Evolutionary conservation across 148 eudicot species (phyloP).

Genomic region (Diospyros kaki): DNA sequence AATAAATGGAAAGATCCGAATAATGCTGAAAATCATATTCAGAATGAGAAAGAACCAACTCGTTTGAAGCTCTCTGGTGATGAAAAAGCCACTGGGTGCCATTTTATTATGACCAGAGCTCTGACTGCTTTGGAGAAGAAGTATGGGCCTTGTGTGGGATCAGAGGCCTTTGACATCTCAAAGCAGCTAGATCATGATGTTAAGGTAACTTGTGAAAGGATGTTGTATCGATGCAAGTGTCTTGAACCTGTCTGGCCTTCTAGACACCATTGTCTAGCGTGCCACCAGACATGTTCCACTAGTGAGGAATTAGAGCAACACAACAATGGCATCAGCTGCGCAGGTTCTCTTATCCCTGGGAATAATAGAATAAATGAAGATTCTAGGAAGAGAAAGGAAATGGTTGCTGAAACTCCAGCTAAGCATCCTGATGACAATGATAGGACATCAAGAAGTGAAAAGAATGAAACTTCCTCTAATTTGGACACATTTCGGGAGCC

Average conservation of each 20-base stretch:
- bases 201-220: slow-evolving; percentile 16
- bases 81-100: slow-evolving; percentile 10
- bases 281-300: slow-evolving; percentile 33
- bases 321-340: slow-evolving; percentile 26
- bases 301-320: slow-evolving; percentile 30
- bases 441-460: slow-evolving; percentile 16
- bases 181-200: slow-evolving; percentile 17
- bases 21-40: slow-evolving; percentile 15
- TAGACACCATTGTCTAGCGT: slow-evolving; percentile 37
- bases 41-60: slow-evolving; percentile 13
- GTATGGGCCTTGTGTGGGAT: slow-evolving; percentile 26
- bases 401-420: slow-evolving; percentile 11
- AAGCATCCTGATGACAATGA: slow-evolving; percentile 13
- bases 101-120: slow-evolving; percentile 28
- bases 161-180: slow-evolving; percentile 7
- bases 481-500: slow-evolving; percentile 10
- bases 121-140: slow-evolving; percentile 29
- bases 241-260: slow-evolving; percentile 44
- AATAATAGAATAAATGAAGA: slow-evolving; percentile 20
- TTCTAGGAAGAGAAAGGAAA: slow-evolving; percentile 23
- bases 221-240: slow-evolving; percentile 39
- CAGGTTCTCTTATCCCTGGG: slow-evolving; percentile 7
- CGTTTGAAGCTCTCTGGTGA: slow-evolving; percentile 6
- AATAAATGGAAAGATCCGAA: slow-evolving; percentile 6
- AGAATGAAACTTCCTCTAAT: slow-evolving; percentile 12